These are phyloP conservation scores for Neurospora sp. DNA, from an alignment of 495 filamentous ascomycete species.

Conservation along the genomic window DNA sequence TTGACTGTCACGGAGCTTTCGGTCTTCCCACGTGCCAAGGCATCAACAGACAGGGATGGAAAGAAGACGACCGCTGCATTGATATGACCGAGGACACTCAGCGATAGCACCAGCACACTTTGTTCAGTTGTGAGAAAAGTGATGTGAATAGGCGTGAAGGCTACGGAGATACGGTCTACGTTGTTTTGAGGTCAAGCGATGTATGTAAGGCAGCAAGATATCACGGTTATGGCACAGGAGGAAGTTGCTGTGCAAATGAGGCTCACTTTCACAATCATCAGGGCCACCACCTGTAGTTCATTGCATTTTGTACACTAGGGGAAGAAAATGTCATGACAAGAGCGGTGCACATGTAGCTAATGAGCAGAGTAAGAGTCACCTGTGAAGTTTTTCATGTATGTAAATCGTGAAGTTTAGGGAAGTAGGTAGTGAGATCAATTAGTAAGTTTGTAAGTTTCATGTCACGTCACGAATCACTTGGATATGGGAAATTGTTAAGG, in stretches of 20 bases:
- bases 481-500: no score
- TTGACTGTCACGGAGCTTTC: neutral
- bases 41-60: neutral
- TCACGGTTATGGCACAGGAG: neutral
- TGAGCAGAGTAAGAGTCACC: neutral
- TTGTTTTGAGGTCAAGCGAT: neutral
- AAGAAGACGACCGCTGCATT: neutral
- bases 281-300: neutral
- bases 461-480: neutral
- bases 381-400: neutral
- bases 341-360: neutral
- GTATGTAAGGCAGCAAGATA: neutral
- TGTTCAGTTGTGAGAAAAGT: neutral
- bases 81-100: neutral
- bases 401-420: neutral
- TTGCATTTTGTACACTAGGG: neutral
- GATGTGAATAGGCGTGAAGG: neutral
- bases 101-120: neutral
- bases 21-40: neutral
- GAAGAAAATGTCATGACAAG: neutral
- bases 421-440: neutral
- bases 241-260: neutral
- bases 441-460: neutral
- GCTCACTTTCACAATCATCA: neutral
- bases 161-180: neutral